Conservation (phyloP, 1,284 basidiomycete species). For the Pholiota adiposa region DNA sequence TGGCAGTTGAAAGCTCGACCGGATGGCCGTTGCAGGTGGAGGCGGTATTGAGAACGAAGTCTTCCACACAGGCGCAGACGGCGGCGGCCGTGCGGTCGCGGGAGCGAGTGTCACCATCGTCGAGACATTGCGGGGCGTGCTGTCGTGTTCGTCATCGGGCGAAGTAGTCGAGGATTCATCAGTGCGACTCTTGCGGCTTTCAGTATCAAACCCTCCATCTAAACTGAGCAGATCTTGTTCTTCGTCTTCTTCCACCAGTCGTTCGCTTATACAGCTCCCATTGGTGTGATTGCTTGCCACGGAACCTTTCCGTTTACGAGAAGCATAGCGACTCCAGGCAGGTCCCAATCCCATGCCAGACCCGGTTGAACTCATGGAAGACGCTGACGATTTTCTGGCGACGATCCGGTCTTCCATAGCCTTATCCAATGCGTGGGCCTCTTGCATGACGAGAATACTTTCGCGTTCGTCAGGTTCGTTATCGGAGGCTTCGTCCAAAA, state of each 20-base stretch:
- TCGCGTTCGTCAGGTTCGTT: conserved; percentile 58
- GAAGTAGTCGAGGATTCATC: conserved; percentile 41
- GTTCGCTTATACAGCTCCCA: conserved; percentile 74
- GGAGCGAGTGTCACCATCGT: conserved; percentile 23
- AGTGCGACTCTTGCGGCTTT: conserved; percentile 30
- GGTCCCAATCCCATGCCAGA: conserved; percentile 69
- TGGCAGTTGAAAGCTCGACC: conserved; percentile 56
- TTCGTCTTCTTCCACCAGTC: conserved; percentile 81
- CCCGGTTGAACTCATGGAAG: conserved; percentile 57
- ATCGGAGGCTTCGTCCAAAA: conserved; percentile 61
- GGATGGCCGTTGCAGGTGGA: conserved; percentile 47
- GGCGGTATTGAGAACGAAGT: conserved; percentile 52
- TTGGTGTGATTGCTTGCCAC: conserved; percentile 68
- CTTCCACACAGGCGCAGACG: conserved; percentile 60
- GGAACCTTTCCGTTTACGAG: conserved; percentile 72
- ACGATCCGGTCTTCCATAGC: conserved; percentile 82
- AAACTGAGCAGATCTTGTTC: conserved; percentile 70
- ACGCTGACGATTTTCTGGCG: conserved; percentile 71
- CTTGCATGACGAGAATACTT: conserved; percentile 64
- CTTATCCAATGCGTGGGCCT: conserved; percentile 77
- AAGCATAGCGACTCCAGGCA: conserved; percentile 64
- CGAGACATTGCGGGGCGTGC: conserved; percentile 31
- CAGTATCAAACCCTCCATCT: conserved; percentile 67
- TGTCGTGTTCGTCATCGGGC: conserved; percentile 47
- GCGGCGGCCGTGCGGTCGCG: conserved; percentile 39